A percentile compares a stretch with the other conserved stretches of the same genome.
Conservation (phyloP, 2,329 filamentous ascomycete species). For the Xylaria sp. region DNA sequence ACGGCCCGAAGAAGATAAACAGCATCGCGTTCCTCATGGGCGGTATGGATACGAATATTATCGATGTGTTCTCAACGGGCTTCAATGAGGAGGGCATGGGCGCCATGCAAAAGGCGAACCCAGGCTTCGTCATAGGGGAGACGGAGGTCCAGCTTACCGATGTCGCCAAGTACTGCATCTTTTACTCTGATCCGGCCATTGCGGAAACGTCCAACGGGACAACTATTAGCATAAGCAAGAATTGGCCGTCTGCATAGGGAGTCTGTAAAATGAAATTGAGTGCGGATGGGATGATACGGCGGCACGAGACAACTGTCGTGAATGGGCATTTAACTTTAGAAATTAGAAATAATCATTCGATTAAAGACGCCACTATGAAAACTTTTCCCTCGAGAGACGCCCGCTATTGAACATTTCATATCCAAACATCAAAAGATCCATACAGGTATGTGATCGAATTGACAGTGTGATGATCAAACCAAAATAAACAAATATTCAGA, state of each 20-base stretch:
- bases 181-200: conserved; percentile 41
- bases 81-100: conserved; percentile 50
- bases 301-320: background rate
- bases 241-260: conserved; percentile 40
- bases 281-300: background rate
- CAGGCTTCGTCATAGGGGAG: conserved; percentile 45
- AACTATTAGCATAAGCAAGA: conserved; percentile 41
- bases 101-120: conserved; percentile 43
- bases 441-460: conserved; percentile 50
- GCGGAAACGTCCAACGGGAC: conserved; percentile 42
- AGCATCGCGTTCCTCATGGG: conserved; percentile 62
- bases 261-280: background rate
- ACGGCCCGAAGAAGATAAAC: conserved; percentile 63
- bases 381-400: background rate
- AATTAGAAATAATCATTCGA: conserved; percentile 6
- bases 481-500: conserved; percentile 34
- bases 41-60: conserved; percentile 67
- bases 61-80: conserved; percentile 53
- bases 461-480: conserved; percentile 39
- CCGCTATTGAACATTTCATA: conserved; percentile 6
- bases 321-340: background rate
- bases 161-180: conserved; percentile 52
- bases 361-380: conserved; percentile 11
- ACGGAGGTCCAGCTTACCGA: conserved; percentile 48
- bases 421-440: conserved; percentile 2